phyloP scores from a whole-genome alignment of 2,329 filamentous ascomycete genomes.

The Trichophyton verrucosum region DNA sequence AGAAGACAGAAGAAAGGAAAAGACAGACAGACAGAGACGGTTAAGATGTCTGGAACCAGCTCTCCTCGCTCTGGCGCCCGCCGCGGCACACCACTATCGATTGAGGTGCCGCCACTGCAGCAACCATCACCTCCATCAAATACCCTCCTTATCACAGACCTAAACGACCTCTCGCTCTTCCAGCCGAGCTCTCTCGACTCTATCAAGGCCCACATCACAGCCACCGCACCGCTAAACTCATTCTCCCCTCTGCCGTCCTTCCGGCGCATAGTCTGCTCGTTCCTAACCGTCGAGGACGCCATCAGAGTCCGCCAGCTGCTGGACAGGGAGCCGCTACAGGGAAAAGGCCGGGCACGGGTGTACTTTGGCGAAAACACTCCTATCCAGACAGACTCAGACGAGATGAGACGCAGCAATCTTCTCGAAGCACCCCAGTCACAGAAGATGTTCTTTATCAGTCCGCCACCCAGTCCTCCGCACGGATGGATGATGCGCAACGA shows the following conservation, averaged over 20 bases:
- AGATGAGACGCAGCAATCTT: conserved; percentile 30
- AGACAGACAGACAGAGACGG: neutral
- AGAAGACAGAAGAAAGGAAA: neutral
- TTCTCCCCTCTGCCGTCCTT: conserved; percentile 41
- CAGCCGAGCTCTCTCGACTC: conserved; percentile 32
- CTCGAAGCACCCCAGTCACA: conserved; percentile 45
- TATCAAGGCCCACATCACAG: conserved; percentile 33
- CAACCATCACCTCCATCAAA: conserved; percentile 38
- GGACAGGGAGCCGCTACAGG: conserved; percentile 26
- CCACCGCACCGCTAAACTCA: conserved; percentile 35
- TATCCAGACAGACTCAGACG: conserved; percentile 33
- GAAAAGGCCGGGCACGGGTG: conserved; percentile 26
- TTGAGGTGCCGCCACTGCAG: conserved; percentile 36
- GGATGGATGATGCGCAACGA: conserved; percentile 53
- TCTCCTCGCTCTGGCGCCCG: conserved; percentile 10
- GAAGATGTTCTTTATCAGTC: conserved; percentile 55
- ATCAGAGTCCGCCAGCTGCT: conserved; percentile 33
- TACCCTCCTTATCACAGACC: conserved; percentile 40
- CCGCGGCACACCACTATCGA: conserved; percentile 26
- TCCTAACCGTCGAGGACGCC: conserved; percentile 32
- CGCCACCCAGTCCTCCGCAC: conserved; percentile 51
- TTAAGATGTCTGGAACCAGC: neutral
- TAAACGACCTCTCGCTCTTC: conserved; percentile 36
- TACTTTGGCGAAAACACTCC: conserved; percentile 27
- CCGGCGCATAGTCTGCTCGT: conserved; percentile 40